Evolutionary conservation across 2,329 filamentous ascomycete genomes (phyloP), one percentile per base, ranked within the genome.

Genomic region (Rosellinia necatrix): DNA sequence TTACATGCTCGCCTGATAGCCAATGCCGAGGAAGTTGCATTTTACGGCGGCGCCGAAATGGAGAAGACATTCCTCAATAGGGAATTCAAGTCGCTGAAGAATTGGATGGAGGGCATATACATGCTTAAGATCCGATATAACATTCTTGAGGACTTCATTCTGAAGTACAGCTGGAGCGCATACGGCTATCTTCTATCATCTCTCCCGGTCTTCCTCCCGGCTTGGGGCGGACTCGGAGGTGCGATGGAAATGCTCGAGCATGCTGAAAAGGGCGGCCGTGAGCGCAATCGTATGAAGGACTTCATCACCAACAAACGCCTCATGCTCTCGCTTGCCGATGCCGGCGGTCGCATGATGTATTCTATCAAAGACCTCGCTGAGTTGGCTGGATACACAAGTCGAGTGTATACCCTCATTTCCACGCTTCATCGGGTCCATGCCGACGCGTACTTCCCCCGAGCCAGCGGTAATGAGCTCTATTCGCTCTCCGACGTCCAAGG

Each of bases 301-400:
- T 99, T 99, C 75, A 97, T 99, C 74, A 99, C 94, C 10, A 99
- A 99, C 77, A 97, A 99, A 74, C 87, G 94, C 4, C 86, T 99
- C 34, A 97, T 99, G 94, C 83, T 99, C 27, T 97, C 93, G 13
- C 83, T 99, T 32, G 94, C 94, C 8, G 94, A 99, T 74, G 94
- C 94, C 1, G 94, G 94, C 56, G 93, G 93, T 22, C 85, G 94
- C 42, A 97, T 99, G 91, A 99, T 99, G 94, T 99, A 99, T 78
- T 94, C 90, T 60, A 96, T 99, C 79, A 99, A 99, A 75, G 96
- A 99, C 69, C 84, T 99, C 30, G 92, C 92, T 1, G 94, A 99
- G 71, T 80, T 99, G 29, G 94, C 94, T 4, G 94, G 94, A 19
- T 96, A 97, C 76, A 99, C 94, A 0, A 96, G 91, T 56, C 87